Conservation (phyloP, 2,329 filamentous ascomycete genomes). For the Paramyrothecium sp. region DNA sequence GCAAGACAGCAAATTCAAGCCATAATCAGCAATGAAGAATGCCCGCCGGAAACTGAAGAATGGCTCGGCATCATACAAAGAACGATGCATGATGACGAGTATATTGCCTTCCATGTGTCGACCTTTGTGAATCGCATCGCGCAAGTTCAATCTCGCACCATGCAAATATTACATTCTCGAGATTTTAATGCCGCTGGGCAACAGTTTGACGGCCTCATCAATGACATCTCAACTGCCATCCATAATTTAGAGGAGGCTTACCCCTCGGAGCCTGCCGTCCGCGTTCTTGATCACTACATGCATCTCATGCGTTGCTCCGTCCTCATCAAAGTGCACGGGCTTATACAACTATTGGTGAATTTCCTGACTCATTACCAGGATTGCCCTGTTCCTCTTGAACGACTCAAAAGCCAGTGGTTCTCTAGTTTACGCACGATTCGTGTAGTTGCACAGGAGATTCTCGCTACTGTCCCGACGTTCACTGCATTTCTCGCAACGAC, state of each 20-base stretch:
- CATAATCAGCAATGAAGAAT: constrained; percentile 26
- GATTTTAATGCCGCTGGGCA: constrained; percentile 24
- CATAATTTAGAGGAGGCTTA: constrained; percentile 14
- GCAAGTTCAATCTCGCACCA: constrained; percentile 22
- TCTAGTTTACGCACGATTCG: constrained; percentile 24
- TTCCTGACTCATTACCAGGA: constrained; percentile 29
- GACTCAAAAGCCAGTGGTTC: constrained; percentile 24
- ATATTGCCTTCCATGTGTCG: constrained; percentile 21
- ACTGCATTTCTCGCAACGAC: constrained; percentile 20
- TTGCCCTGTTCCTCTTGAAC: constrained; percentile 17
- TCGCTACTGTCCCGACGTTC: constrained; percentile 20
- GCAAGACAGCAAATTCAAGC: constrained; percentile 34
- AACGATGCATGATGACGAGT: constrained; percentile 20
- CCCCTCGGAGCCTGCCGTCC: constrained; percentile 3
- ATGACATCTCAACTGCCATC: constrained; percentile 22
- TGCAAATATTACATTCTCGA: constrained; percentile 19
- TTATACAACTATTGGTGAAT: constrained; percentile 29
- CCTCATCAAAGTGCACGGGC: constrained; percentile 32
- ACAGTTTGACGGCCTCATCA: constrained; percentile 22
- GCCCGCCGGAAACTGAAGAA: constrained; percentile 31
- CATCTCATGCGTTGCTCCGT: constrained; percentile 28
- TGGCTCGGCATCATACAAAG: constrained; percentile 31
- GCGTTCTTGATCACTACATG: constrained; percentile 26
- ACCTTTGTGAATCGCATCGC: constrained; percentile 24
- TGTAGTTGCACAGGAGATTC: constrained; percentile 22